Conservation (phyloP, 2,329 filamentous ascomycete species). For the Scedosporium boydii region DNA sequence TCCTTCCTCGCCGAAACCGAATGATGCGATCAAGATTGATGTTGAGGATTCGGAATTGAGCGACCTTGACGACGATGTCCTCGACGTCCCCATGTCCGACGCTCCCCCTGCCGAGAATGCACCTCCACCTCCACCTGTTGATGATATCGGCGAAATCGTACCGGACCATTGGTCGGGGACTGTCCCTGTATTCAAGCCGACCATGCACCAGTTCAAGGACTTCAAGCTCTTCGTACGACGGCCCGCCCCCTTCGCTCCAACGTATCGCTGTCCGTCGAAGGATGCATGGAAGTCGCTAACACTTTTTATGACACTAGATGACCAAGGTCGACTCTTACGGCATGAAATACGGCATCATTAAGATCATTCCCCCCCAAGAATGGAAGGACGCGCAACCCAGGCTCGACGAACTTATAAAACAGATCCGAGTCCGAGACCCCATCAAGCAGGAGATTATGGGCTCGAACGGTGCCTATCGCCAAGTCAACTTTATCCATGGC, state of each 20-base stretch:
- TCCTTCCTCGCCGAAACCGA: conserved; percentile 49
- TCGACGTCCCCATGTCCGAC: conserved; percentile 20
- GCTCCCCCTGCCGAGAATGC: conserved; percentile 12
- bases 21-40: conserved; percentile 49
- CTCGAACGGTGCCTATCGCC: conserved; percentile 87
- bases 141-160: conserved; percentile 66
- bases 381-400: conserved; percentile 76
- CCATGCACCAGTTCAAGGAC: conserved; percentile 88
- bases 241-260: background rate
- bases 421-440: conserved; percentile 87
- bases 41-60: conserved; percentile 56
- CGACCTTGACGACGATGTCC: conserved; percentile 50
- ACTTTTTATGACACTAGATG: conserved; percentile 35
- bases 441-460: conserved; percentile 99
- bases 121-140: conserved; percentile 13
- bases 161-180: conserved; percentile 87
- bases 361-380: conserved; percentile 86
- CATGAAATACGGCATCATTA: conserved; percentile 96
- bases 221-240: conserved; percentile 73
- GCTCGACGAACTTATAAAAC: conserved; percentile 79
- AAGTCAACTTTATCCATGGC: conserved; percentile 94
- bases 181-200: conserved; percentile 90
- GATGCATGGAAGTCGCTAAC: conserved; percentile 16
- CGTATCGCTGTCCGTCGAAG: background rate
- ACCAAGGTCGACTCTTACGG: conserved; percentile 85